phyloP scores from a whole-genome alignment of 164 flowering plant genomes.

The Magnolia officinalis region DNA sequence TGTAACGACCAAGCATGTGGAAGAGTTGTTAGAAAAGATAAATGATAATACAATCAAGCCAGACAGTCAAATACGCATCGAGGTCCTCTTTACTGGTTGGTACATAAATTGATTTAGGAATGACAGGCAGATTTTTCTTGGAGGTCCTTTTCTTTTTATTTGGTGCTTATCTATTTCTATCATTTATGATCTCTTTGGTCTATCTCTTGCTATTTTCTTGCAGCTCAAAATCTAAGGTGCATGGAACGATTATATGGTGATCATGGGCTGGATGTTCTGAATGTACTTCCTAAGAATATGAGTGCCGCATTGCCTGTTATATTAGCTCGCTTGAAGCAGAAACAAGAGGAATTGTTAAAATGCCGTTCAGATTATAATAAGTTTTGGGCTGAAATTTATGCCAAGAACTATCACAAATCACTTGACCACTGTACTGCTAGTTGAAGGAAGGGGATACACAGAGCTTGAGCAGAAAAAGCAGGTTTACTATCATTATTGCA shows the following conservation, averaged over 20 bases:
- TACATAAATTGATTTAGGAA: conserved; percentile 8
- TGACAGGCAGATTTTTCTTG: background rate
- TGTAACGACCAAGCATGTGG: conserved; percentile 72
- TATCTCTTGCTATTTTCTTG: conserved; percentile 14
- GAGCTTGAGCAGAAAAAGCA: conserved; percentile 92
- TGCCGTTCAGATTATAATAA: conserved; percentile 89
- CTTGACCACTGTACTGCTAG: conserved; percentile 93
- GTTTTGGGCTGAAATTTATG: conserved; percentile 90
- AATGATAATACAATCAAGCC: conserved; percentile 41
- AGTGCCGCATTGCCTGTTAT: conserved; percentile 78
- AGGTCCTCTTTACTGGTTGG: conserved; percentile 71
- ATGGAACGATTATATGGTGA: conserved; percentile 96
- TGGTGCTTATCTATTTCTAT: conserved; percentile 3
- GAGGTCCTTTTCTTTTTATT: background rate
- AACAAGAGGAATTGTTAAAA: conserved; percentile 89
- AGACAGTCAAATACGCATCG: conserved; percentile 57
- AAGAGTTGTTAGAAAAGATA: conserved; percentile 73
- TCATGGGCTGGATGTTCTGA: conserved; percentile 95
- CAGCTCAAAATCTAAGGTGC: conserved; percentile 82
- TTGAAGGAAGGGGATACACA: conserved; percentile 97
- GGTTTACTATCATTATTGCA: background rate
- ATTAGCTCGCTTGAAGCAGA: conserved; percentile 86
- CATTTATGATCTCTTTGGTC: conserved; percentile 2
- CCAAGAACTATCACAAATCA: conserved; percentile 92
- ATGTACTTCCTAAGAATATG: conserved; percentile 75